Base-by-base conservation (phyloP, 78 protist species). In the Cavenderia fasciculata region DNA sequence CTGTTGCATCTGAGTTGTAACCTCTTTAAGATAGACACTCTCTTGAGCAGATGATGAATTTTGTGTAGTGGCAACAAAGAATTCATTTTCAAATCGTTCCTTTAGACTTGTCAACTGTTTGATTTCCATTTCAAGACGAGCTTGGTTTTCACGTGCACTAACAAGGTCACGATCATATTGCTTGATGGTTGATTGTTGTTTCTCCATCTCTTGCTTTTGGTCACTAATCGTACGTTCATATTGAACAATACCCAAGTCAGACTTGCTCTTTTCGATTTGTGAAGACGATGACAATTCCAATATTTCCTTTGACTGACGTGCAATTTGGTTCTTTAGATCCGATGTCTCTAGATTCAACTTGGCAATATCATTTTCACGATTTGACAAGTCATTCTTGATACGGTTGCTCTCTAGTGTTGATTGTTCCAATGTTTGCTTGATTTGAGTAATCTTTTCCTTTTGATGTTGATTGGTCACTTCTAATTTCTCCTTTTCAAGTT, bases 1-100 rank as follows among this genome's bases (percentile, higher is more conserved):
- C 18, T 68, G 78, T 57, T 82, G 68, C 90, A 82, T 82, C 57
- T 82, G 90, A 1, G 36, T 0, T 0, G 78, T 82, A 10, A 82
- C 74, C 59, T 82, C 90, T 31, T 82, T 82, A 1, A 82, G 66
- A 82, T 82, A 82, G 23, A 46, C 38, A 21, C 49, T 27, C 29
- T 82, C 90, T 51, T 82, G 90, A 12, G 90, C 75, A 38, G 10
- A 33, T 1, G 54, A 56, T 10, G 90, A 44, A 56, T 40, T 82
- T 29, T 65, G 43, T 68, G 65, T 78, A 21, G 65, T 82, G 18
- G 71, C 78, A 38, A 43, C 90, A 69, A 82, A 82, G 78, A 82
- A 82, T 31, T 82, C 90, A 57, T 51, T 82, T 68, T 82, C 90
- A 46, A 82, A 82, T 56, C 90, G n/a, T 44, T 82, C 90, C 62